Conservation (phyloP, 768 basidiomycete genomes). For the Trametes maxima region DNA sequence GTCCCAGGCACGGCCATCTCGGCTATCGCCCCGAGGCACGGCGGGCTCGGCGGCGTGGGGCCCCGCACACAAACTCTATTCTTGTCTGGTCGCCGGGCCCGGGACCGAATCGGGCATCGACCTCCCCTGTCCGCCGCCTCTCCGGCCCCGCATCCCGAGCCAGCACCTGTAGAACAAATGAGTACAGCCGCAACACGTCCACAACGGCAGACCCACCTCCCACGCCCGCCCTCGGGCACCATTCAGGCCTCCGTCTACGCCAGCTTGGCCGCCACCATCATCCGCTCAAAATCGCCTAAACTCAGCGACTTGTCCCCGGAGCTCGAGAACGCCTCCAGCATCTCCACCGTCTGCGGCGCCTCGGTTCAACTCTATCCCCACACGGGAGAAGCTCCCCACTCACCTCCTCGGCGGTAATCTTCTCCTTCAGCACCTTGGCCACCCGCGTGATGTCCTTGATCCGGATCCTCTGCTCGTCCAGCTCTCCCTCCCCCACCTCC, state of each 20-base stretch:
- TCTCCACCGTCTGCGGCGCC: constrained; percentile 68
- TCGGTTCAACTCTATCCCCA: not conserved
- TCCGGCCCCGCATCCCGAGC: not conserved
- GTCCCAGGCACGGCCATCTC: constrained; percentile 3
- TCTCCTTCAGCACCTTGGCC: constrained; percentile 67
- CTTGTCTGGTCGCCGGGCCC: not conserved
- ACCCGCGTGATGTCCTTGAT: constrained; percentile 67
- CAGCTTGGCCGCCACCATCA: constrained; percentile 69
- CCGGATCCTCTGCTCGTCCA: constrained; percentile 57
- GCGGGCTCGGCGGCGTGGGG: not conserved
- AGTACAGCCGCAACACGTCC: too few relatives aligned
- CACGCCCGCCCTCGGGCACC: not conserved
- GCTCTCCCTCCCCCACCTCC: constrained; percentile 44
- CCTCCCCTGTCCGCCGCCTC: not conserved
- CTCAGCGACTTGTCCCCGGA: constrained; percentile 68
- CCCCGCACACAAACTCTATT: not conserved
- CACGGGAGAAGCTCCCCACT: constrained; percentile 22
- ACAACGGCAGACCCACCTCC: too few relatives aligned
- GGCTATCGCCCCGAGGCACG: not conserved
- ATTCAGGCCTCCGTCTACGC: constrained; percentile 33
- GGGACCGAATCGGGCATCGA: not conserved
- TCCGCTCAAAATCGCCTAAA: constrained; percentile 69
- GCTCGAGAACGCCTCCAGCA: constrained; percentile 77
- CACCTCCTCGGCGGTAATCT: constrained; percentile 75
- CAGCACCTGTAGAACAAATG: too few relatives aligned